These are phyloP conservation scores for Chloromonas sp. DNA, from an alignment of 163 green algal species.

Conservation along the genomic window DNA sequence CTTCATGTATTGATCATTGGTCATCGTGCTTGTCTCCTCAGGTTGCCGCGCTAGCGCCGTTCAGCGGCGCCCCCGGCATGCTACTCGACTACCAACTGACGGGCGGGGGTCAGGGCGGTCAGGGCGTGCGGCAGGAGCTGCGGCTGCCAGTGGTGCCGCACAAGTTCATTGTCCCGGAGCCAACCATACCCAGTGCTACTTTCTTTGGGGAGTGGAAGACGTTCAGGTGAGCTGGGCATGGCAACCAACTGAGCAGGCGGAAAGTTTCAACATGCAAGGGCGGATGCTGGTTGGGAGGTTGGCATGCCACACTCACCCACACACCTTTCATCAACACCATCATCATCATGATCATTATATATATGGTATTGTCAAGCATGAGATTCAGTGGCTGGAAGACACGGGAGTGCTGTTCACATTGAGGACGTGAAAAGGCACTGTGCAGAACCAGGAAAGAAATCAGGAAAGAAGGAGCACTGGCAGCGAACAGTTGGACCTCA, in stretches of 20 bases:
- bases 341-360: neutral
- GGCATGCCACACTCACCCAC: neutral
- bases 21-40: slow-evolving; percentile 5
- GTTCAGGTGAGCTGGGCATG: slow-evolving; percentile 15
- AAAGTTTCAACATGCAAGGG: neutral
- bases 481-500: no score
- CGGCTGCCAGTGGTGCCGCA: slow-evolving; percentile 40
- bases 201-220: slow-evolving; percentile 57
- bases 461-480: no score
- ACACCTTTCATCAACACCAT: neutral
- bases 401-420: no score
- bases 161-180: slow-evolving; percentile 54
- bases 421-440: no score
- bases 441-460: no score
- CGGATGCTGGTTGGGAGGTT: neutral
- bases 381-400: no score
- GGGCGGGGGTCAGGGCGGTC: slow-evolving; percentile 3
- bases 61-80: slow-evolving; percentile 30
- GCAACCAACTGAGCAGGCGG: neutral
- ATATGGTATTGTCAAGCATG: neutral
- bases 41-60: slow-evolving; percentile 33
- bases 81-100: slow-evolving; percentile 37
- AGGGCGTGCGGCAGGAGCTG: slow-evolving; percentile 29
- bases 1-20: no score
- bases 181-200: slow-evolving; percentile 37